Evolutionary conservation across 495 filamentous ascomycete species (phyloP).

Genomic region (Aspergillus leporis): DNA sequence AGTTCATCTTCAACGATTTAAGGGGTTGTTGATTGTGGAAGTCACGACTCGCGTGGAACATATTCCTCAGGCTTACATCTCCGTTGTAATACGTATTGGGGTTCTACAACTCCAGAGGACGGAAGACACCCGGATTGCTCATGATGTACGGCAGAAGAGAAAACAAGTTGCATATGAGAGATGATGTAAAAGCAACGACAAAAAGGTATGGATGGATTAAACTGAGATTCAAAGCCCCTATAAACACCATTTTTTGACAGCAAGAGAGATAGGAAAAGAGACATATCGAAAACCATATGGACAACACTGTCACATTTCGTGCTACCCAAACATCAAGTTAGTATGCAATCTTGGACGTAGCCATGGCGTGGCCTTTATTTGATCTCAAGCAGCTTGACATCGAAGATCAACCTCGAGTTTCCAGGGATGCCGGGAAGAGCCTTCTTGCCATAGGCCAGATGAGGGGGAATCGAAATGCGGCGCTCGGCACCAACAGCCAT

Average conservation of each 20-base stretch:
- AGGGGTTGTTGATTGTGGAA: neutral
- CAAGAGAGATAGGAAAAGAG: conserved; percentile 20
- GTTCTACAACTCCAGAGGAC: neutral
- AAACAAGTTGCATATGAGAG: conserved; percentile 51
- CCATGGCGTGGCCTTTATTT: conserved; percentile 40
- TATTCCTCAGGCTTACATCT: neutral
- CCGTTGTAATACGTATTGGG: neutral
- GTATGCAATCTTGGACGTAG: conserved; percentile 1
- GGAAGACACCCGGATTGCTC: conserved; percentile 18
- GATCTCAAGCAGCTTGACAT: conserved; percentile 82
- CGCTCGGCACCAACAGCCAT: conserved; percentile 94
- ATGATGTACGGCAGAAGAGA: conserved; percentile 33
- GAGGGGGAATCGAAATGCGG: conserved; percentile 80
- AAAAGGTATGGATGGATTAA: neutral
- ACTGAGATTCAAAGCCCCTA: conserved; percentile 34
- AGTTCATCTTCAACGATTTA: neutral
- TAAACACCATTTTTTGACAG: conserved; percentile 37
- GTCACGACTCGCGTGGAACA: neutral
- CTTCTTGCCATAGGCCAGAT: conserved; percentile 85
- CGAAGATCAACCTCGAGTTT: conserved; percentile 90
- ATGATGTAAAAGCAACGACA: conserved; percentile 12
- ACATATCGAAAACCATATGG: conserved; percentile 9
- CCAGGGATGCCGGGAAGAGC: conserved; percentile 75
- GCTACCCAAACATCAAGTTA: conserved; percentile 1
- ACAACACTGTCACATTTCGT: conserved; percentile 1